Conservation (phyloP, 441 rosid species). For the Hura crepitans region DNA sequence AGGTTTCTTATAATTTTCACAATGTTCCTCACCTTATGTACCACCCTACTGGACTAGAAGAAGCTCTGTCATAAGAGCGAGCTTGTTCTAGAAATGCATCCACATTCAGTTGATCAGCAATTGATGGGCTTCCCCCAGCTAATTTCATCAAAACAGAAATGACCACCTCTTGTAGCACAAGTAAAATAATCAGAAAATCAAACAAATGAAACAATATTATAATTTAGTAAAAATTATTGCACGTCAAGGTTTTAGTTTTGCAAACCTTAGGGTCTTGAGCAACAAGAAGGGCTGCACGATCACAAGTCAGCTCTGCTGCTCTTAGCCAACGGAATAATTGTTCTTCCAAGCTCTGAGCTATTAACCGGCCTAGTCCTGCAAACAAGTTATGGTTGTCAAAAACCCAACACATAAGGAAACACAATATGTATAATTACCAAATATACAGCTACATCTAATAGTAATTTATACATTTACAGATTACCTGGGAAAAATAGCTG, state of each 20-base stretch:
- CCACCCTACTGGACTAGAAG: constrained; percentile 86
- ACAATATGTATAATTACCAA: background rate
- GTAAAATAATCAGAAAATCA: constrained; percentile 29
- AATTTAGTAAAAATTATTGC: background rate
- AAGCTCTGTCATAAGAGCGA: constrained; percentile 87
- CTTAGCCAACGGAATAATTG: constrained; percentile 86
- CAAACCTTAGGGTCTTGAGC: constrained; percentile 89
- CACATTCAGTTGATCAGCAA: constrained; percentile 88
- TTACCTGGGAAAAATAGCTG: background rate
- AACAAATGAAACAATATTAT: constrained; percentile 7
- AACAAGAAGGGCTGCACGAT: constrained; percentile 98
- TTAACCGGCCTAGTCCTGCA: constrained; percentile 75
- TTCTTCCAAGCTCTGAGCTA: constrained; percentile 82
- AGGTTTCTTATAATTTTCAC: constrained; percentile 2
- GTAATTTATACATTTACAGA: background rate
- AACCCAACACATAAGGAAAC: background rate
- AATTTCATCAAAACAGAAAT: constrained; percentile 90
- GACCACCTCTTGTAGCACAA: constrained; percentile 84
- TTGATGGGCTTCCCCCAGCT: constrained; percentile 90
- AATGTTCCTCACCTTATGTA: constrained; percentile 65
- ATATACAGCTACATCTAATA: background rate
- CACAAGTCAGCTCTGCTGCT: constrained; percentile 95
- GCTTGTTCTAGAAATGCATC: constrained; percentile 98
- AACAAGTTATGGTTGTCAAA: constrained; percentile 12
- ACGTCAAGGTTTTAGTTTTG: constrained; percentile 4